Conservation (phyloP, 2,329 filamentous ascomycete species). For the Rhynchosporium graminicola region DNA sequence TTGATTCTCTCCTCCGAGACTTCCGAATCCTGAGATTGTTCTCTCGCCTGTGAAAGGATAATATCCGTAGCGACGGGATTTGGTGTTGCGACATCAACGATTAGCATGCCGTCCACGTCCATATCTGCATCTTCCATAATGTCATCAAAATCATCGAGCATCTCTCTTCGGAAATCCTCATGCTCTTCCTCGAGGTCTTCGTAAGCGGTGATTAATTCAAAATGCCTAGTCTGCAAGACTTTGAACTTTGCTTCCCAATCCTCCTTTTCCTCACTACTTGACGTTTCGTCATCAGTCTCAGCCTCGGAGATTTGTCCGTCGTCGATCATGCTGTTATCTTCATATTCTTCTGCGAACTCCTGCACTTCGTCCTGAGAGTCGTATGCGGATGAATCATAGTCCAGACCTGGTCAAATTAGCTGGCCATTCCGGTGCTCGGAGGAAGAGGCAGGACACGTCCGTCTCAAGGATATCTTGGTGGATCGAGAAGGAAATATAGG, state of each 20-base stretch:
- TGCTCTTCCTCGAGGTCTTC: conserved; percentile 13
- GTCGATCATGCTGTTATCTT: conserved; percentile 35
- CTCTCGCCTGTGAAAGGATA: conserved; percentile 27
- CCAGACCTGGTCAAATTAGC: conserved; percentile 18
- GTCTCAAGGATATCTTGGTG: too few relatives aligned
- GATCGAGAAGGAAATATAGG: too few relatives aligned
- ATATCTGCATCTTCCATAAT: conserved; percentile 15
- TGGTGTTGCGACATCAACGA: conserved; percentile 24
- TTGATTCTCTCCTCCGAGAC: conserved; percentile 19
- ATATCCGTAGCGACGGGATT: conserved; percentile 31
- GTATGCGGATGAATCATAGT: conserved; percentile 36
- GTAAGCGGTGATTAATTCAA: conserved; percentile 14
- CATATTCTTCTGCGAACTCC: conserved; percentile 32
- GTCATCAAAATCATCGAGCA: conserved; percentile 14
- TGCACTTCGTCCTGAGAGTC: conserved; percentile 34
- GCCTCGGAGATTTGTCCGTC: conserved; percentile 21
- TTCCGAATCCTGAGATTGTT: conserved; percentile 30
- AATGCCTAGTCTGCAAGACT: conserved; percentile 18
- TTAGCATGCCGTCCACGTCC: conserved; percentile 23
- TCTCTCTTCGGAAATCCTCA: conserved; percentile 24
- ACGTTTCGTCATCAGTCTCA: conserved; percentile 17
- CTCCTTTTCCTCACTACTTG: conserved; percentile 23
- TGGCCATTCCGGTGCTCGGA: too few relatives aligned
- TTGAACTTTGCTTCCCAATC: conserved; percentile 31
- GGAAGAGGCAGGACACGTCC: too few relatives aligned